phyloP scores from a whole-genome alignment of 257 asterid species.

The Dorcoceras hygrometricum region DNA sequence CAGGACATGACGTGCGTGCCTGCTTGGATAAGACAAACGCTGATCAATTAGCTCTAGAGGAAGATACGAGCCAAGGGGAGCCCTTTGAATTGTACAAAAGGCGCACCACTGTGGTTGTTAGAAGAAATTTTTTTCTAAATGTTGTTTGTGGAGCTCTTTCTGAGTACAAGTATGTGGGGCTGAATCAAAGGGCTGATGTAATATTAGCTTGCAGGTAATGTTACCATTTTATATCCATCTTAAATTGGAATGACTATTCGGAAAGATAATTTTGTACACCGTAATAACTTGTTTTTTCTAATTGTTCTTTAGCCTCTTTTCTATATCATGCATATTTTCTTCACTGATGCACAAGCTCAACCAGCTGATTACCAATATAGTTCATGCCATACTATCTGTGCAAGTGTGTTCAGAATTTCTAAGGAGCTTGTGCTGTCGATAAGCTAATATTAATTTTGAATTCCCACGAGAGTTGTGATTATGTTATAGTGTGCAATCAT shows the following conservation, averaged over 20 bases:
- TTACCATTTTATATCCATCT: constrained; percentile 14
- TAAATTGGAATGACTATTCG: constrained; percentile 1
- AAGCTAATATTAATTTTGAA: neutral
- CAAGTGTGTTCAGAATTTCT: neutral
- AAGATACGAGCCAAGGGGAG: constrained; percentile 42
- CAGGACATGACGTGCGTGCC: constrained; percentile 28
- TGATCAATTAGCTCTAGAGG: constrained; percentile 28
- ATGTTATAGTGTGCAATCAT: neutral
- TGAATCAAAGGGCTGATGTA: constrained; percentile 93
- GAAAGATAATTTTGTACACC: neutral
- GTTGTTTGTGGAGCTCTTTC: constrained; percentile 84
- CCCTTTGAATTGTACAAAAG: constrained; percentile 88
- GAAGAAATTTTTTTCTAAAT: constrained; percentile 66
- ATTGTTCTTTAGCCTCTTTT: neutral
- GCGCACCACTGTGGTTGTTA: constrained; percentile 73
- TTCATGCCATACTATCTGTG: no score
- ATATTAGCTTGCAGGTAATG: constrained; percentile 90
- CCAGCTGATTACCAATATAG: neutral
- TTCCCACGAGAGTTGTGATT: neutral
- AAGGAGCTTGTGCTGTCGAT: neutral
- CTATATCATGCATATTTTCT: no score
- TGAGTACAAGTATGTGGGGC: constrained; percentile 92
- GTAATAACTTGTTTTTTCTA: neutral
- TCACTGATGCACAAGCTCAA: neutral
- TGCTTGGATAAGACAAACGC: constrained; percentile 36